Conservation (phyloP, 2,329 filamentous ascomycete species). For the Aspergillus sp. region DNA sequence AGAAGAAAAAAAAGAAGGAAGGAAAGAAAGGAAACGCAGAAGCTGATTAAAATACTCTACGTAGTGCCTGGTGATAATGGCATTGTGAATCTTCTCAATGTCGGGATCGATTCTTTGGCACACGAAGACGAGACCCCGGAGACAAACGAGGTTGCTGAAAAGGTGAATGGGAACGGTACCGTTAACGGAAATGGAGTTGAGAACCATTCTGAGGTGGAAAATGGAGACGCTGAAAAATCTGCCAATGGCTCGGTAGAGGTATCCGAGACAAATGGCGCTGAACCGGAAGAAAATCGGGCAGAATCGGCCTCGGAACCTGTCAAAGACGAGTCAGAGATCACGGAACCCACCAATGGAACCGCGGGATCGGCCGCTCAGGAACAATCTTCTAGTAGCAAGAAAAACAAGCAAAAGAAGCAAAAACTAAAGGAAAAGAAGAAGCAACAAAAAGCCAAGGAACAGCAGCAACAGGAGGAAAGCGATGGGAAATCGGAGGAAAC, state of each 20-base stretch:
- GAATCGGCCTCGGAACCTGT: too few relatives aligned
- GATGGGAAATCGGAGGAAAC: too few relatives aligned
- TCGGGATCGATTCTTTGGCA: not conserved
- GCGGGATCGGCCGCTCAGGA: too few relatives aligned
- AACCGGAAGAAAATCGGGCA: too few relatives aligned
- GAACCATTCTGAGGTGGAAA: not conserved
- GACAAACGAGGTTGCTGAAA: not conserved
- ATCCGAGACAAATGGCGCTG: too few relatives aligned
- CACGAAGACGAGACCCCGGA: slow-evolving; percentile 1
- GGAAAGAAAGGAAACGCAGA: not conserved
- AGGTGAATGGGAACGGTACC: not conserved
- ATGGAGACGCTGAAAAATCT: not conserved
- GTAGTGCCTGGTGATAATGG: slow-evolving; percentile 19
- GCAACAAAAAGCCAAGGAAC: too few relatives aligned
- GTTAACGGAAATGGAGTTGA: not conserved
- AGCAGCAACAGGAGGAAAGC: too few relatives aligned
- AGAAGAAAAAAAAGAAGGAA: not conserved
- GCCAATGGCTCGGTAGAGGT: not conserved
- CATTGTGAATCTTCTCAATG: slow-evolving; percentile 10
- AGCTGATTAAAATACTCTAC: slow-evolving; percentile 1
- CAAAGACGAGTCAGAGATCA: too few relatives aligned
- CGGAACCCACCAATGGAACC: too few relatives aligned
- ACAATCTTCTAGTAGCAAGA: too few relatives aligned
- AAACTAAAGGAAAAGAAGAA: too few relatives aligned
- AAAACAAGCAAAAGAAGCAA: too few relatives aligned